Base-by-base conservation (phyloP, 2,329 filamentous ascomycete genomes). In the Mycosphaerella sp. region DNA sequence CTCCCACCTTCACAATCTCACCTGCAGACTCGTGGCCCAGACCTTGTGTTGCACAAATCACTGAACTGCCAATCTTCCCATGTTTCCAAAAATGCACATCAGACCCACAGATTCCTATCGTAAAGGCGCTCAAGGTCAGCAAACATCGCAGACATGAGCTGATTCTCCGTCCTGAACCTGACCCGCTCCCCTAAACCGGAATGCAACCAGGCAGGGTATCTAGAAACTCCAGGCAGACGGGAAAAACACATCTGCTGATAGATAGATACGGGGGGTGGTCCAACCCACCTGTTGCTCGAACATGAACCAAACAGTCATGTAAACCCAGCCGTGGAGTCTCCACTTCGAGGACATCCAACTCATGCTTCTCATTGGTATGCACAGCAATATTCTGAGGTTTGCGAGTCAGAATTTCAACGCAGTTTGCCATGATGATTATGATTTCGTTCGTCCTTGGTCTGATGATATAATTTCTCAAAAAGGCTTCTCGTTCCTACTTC, bases 11-110 rank as follows among this genome's bases (percentile, higher is more conserved):
- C 17, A 65, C 54, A 4, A 66, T 47, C 6, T 56, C 52, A 7
- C 64, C 64, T 2, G 64, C 57, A 41, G 57, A 60, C 44, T 67
- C 64, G 47, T 67, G 64, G n/a, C 64, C 64, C 4, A 67, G 41
- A 0, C 62, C 62, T 18, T 55, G 47, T 5, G 60, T 51, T 9
- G 41, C 41, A 4, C 46, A 54, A 8, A 65, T 60, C 8, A 61
- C 30, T 9, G 61, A 64, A 28, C 42, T 41, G 6, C 64, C 64
- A 10, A 66, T 66, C 21, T 46, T 50, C 7, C 64, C 64, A 35
- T 62, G 47, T 51, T 64, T 64, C 63, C 62, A 65, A 52, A 66
- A 66, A 50, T 68, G 65, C 27, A 67, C 61, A 51, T 65, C 63
- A 10, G 47, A 55, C 16, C 65, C 65, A 37, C 65, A 68, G 17